phyloP scores from a whole-genome alignment of 2,329 filamentous ascomycete genomes.

The Colletotrichum limetticola region DNA sequence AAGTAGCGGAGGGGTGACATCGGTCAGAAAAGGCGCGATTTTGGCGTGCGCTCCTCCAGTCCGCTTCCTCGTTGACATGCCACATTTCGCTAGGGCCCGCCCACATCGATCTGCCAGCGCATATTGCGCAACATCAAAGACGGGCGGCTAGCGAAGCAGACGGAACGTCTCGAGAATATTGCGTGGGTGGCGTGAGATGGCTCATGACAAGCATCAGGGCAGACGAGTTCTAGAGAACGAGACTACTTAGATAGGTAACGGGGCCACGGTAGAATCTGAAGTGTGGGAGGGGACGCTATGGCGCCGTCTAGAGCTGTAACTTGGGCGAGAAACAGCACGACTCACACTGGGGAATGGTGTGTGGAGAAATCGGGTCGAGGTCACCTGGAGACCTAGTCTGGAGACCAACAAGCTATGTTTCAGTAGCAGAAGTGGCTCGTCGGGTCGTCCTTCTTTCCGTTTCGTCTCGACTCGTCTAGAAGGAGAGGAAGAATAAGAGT shows the following conservation, averaged over 20 bases:
- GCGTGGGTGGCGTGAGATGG: conserved; percentile 25
- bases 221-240: not conserved
- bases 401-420: conserved; percentile 12
- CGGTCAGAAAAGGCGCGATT: not conserved
- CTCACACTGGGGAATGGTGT: conserved; percentile 9
- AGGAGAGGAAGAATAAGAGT: not conserved
- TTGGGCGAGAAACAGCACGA: conserved; percentile 26
- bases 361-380: conserved; percentile 3
- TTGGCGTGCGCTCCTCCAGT: not conserved
- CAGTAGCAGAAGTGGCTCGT: conserved; percentile 19
- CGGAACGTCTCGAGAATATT: conserved; percentile 4
- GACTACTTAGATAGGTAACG: not conserved
- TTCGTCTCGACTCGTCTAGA: conserved; percentile 12
- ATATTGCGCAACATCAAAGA: conserved; percentile 3
- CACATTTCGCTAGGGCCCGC: not conserved
- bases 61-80: not conserved
- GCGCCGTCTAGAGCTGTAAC: conserved; percentile 18
- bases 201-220: conserved; percentile 17
- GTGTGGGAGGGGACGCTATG: not conserved
- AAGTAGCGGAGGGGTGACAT: not conserved
- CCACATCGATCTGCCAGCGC: conserved; percentile 5
- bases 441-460: conserved; percentile 27
- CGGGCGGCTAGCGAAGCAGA: not conserved
- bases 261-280: not conserved
- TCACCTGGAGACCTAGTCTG: not conserved